These are phyloP conservation scores for Leucoagaricus sp. DNA, from an alignment of 1,284 basidiomycete genomes.

Conservation along the genomic window DNA sequence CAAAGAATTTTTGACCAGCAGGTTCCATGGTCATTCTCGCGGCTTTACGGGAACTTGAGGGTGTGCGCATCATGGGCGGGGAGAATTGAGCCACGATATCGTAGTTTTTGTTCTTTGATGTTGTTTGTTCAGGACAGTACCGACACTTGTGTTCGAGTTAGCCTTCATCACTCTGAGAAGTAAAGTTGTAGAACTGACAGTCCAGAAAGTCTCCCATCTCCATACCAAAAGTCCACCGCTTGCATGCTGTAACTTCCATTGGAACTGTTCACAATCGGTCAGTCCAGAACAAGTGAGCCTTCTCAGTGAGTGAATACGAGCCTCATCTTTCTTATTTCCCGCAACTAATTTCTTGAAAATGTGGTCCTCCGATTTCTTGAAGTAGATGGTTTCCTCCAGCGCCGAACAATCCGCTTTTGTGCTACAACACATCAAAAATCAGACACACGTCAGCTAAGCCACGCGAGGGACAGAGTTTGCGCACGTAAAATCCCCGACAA, in stretches of 20 bases:
- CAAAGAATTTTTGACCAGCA: constrained; percentile 42
- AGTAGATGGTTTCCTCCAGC: constrained; percentile 11
- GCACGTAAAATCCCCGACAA: constrained; percentile 48
- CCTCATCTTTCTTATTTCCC: constrained; percentile 8
- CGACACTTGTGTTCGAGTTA: neutral
- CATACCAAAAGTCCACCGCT: neutral
- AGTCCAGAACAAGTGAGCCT: neutral
- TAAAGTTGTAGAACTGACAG: neutral
- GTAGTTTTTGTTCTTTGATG: constrained; percentile 6
- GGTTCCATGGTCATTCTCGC: constrained; percentile 45
- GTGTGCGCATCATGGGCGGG: constrained; percentile 35
- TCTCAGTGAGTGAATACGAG: neutral
- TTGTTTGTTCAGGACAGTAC: neutral
- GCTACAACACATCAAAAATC: neutral
- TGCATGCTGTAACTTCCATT: constrained; percentile 8
- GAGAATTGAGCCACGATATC: constrained; percentile 21
- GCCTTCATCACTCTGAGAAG: too few relatives aligned
- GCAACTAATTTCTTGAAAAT: constrained; percentile 10
- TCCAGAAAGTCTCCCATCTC: constrained; percentile 6
- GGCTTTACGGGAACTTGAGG: constrained; percentile 35
- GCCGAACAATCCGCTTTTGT: constrained; percentile 8
- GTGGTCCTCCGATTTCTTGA: constrained; percentile 3
- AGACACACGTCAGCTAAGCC: neutral
- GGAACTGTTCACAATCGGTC: neutral
- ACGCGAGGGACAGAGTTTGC: constrained; percentile 15